A percentile compares a stretch with the other conserved stretches of the same genome.
Conservation (phyloP, 495 filamentous ascomycete species). For the Articulospora tetracladia region DNA sequence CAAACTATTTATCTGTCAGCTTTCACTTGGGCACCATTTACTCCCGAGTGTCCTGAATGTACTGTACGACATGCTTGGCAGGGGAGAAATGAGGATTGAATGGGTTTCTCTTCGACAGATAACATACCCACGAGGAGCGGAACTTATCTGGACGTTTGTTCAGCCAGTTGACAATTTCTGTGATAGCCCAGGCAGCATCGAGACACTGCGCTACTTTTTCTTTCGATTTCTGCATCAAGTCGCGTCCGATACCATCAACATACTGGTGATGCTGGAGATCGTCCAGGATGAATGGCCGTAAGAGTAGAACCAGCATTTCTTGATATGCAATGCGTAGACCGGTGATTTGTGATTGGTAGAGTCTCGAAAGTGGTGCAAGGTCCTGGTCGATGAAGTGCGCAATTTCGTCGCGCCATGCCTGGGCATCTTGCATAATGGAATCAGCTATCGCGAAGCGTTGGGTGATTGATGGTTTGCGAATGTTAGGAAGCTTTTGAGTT, state of each 20-base stretch:
- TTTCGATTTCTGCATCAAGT: neutral
- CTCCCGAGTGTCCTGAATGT: neutral
- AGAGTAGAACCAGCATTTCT: conserved; percentile 51
- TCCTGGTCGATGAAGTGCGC: conserved; percentile 43
- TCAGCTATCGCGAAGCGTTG: conserved; percentile 19
- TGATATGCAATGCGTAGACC: conserved; percentile 50
- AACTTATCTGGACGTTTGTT: neutral
- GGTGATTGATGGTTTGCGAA: conserved; percentile 37
- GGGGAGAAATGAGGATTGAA: neutral
- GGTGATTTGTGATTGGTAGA: conserved; percentile 50
- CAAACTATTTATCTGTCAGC: conserved; percentile 45
- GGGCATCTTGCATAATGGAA: conserved; percentile 32
- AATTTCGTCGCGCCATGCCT: conserved; percentile 38
- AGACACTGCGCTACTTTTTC: neutral
- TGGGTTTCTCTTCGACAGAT: neutral
- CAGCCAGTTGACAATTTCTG: neutral
- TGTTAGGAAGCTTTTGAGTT: conserved; percentile 37
- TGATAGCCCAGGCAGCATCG: conserved; percentile 23
- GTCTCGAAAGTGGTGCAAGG: conserved; percentile 37
- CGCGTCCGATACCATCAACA: neutral
- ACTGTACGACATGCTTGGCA: too few relatives aligned
- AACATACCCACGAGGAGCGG: neutral
- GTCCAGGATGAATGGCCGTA: conserved; percentile 53
- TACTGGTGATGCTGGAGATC: conserved; percentile 17
- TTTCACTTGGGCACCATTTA: too few relatives aligned